phyloP scores from a whole-genome alignment of 345 rosid genomes.

The Corymbia maculata region DNA sequence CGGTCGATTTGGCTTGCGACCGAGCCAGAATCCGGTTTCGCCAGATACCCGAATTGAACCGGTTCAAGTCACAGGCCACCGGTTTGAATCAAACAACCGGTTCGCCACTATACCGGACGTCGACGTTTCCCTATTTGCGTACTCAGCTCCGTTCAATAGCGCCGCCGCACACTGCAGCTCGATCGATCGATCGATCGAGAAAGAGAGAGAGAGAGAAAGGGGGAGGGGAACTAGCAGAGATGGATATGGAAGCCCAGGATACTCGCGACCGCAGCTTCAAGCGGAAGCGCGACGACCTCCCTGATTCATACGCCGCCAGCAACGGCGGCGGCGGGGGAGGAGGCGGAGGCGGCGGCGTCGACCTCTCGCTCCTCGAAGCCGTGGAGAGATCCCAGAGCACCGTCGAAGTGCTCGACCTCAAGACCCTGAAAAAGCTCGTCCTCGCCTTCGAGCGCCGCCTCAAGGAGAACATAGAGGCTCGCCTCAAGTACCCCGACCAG shows the following conservation, averaged over 20 bases:
- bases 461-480: slow-evolving; percentile 92
- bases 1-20: neutral
- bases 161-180: neutral
- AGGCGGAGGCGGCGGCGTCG: slow-evolving; percentile 23
- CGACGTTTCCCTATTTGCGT: neutral
- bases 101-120: neutral
- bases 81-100: neutral
- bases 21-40: neutral
- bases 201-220: neutral
- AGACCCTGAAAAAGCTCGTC: slow-evolving; percentile 72
- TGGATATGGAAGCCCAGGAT: neutral
- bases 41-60: neutral
- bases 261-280: neutral
- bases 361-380: slow-evolving; percentile 80
- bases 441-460: slow-evolving; percentile 96
- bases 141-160: neutral
- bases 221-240: neutral
- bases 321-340: neutral
- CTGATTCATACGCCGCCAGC: neutral
- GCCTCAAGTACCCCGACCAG: slow-evolving; percentile 87
- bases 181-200: neutral
- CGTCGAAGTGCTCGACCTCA: slow-evolving; percentile 68
- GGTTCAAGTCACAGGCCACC: neutral
- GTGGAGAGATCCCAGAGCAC: slow-evolving; percentile 57
- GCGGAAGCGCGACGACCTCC: neutral